Conservation (phyloP, 371 early-diverging fungal species). For the Rhizopus stolonifer region DNA sequence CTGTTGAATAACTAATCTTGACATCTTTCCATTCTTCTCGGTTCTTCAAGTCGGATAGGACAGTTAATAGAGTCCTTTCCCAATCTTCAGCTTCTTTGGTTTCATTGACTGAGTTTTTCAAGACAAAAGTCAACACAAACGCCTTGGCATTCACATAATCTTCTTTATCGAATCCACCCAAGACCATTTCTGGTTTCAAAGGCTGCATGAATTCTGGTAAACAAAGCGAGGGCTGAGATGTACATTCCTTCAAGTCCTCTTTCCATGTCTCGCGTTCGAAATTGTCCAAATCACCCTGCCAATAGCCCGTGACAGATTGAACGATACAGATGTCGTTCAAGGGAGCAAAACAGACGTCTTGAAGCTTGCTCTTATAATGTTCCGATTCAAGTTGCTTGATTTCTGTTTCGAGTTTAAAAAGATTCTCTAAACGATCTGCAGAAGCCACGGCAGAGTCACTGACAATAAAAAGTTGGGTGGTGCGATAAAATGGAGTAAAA, state of each 20-base stretch:
- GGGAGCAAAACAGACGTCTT: slow-evolving; percentile 73
- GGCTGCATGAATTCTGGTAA: slow-evolving; percentile 69
- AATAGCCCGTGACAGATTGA: slow-evolving; percentile 76
- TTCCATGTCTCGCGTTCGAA: slow-evolving; percentile 55
- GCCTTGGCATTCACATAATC: slow-evolving; percentile 53
- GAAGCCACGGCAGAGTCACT: slow-evolving; percentile 51
- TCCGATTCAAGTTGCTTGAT: slow-evolving; percentile 49
- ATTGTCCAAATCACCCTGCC: slow-evolving; percentile 55
- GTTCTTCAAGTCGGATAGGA: slow-evolving; percentile 40
- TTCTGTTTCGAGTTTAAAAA: slow-evolving; percentile 58
- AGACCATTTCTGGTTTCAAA: slow-evolving; percentile 66
- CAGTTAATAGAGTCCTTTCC: slow-evolving; percentile 56
- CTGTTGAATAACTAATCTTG: slow-evolving; percentile 68
- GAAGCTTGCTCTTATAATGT: slow-evolving; percentile 32
- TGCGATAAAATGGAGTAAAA: slow-evolving; percentile 76
- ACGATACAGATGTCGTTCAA: slow-evolving; percentile 66
- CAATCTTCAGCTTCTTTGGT: slow-evolving; percentile 57
- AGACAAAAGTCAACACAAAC: slow-evolving; percentile 66
- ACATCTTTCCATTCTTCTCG: slow-evolving; percentile 53
- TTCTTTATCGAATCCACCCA: slow-evolving; percentile 61
- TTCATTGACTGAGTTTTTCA: slow-evolving; percentile 59
- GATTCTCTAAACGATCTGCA: slow-evolving; percentile 40
- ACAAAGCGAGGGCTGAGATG: slow-evolving; percentile 57
- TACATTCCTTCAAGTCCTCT: slow-evolving; percentile 47
- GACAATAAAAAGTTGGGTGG: slow-evolving; percentile 69